Evolutionary conservation across 202 grass and related monocot species (phyloP), one percentile per base, ranked within the genome.

Genomic region (Digitaria exilis): DNA sequence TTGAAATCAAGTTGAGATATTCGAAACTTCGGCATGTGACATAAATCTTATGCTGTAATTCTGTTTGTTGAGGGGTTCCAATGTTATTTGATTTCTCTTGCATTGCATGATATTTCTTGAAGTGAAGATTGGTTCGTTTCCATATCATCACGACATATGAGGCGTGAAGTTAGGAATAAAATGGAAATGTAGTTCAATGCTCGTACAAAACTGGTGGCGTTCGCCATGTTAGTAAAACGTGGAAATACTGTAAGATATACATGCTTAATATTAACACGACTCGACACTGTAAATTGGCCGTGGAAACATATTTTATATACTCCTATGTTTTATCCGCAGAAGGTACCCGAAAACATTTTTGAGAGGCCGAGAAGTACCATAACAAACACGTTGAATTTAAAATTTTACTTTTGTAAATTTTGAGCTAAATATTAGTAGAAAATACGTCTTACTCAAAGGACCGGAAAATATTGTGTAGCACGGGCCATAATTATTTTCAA

Each of bases 1-100:
- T 87, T 87, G 50, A 62, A 90, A 84, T 83, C 80, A 79, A 86
- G 56, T 55, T 72, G 68, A 31, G 68, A 64, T 83, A 55, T 87
- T 89, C 2, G 73, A 44, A 86, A 31, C 7, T 67, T 31, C 22
- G 4, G 26, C 6, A 3, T 59, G 31, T 67, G 78, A 0, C 19
- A 10, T 65, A 17, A 45, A 78, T 82, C 13, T 0, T 72, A 43
- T 72, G 19, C 31, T 65, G 29, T 4, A 35, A 4, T 78, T 43
- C 21, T 19, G 75, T 13, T 80, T 46, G 15, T 78, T 15, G 48
- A 35, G 42, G 22, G 10, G 25, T 60, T 4, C 2, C 8, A 24
- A 12, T 65, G 37, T 2, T 18, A 65, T 73, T 51, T 2, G 37
- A 13, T 55, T 68, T 52, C 24, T 39, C 37, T 39, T 39, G 37